phyloP scores from a whole-genome alignment of 495 filamentous ascomycete genomes.

The Penicillium antarcticum region DNA sequence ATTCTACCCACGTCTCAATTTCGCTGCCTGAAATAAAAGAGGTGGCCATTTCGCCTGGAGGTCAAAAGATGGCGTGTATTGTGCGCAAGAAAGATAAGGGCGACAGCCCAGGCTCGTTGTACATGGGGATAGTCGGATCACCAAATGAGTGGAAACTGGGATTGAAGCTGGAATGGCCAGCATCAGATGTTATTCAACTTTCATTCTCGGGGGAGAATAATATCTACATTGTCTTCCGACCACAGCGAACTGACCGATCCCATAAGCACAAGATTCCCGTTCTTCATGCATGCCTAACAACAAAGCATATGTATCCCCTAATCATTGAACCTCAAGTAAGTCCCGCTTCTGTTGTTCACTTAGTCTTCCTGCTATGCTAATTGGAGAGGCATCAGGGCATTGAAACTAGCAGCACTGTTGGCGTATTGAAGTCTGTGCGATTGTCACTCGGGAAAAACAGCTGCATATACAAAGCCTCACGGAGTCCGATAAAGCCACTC shows the following conservation, averaged over 20 bases:
- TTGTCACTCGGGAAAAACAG: slow-evolving; percentile 25
- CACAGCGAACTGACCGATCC: slow-evolving; percentile 14
- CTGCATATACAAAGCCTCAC: slow-evolving; percentile 22
- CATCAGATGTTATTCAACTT: slow-evolving; percentile 20
- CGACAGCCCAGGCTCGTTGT: not conserved
- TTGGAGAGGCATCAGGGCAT: slow-evolving; percentile 11
- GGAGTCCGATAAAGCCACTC: not conserved
- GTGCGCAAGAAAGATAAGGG: slow-evolving; percentile 8
- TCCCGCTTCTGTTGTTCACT: not conserved
- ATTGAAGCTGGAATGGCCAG: slow-evolving; percentile 14
- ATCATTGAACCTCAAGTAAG: not conserved
- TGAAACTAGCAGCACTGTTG: slow-evolving; percentile 19
- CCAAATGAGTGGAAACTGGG: not conserved
- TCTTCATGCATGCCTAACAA: not conserved
- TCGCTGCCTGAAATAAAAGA: slow-evolving; percentile 11
- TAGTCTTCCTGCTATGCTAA: not conserved
- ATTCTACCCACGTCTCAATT: not conserved
- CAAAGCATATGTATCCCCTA: not conserved
- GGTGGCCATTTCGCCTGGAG: slow-evolving; percentile 29
- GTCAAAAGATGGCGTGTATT: slow-evolving; percentile 20
- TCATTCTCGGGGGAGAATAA: slow-evolving; percentile 19
- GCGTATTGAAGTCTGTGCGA: slow-evolving; percentile 16
- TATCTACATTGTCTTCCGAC: slow-evolving; percentile 23
- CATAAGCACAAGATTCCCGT: slow-evolving; percentile 7
- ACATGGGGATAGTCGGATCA: not conserved